Conservation (phyloP, 495 filamentous ascomycete genomes). For the Annulohypoxylon maeteangense region DNA sequence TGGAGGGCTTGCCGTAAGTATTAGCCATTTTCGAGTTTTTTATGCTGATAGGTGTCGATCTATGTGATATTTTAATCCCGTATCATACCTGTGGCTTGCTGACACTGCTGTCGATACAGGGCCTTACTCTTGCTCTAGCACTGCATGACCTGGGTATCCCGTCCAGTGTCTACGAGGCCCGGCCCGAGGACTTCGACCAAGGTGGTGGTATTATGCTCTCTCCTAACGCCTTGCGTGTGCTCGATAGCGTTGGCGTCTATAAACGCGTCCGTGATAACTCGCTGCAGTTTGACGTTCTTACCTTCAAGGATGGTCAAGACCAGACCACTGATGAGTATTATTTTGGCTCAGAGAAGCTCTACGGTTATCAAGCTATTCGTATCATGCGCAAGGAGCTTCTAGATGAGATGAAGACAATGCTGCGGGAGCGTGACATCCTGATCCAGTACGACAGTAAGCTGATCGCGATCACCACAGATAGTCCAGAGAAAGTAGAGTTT, state of each 20-base stretch:
- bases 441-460: slow-evolving; percentile 59
- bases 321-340: slow-evolving; percentile 56
- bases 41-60: neutral
- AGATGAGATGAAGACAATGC: slow-evolving; percentile 47
- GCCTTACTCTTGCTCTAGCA: slow-evolving; percentile 19
- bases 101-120: neutral
- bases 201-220: slow-evolving; percentile 65
- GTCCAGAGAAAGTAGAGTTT: slow-evolving; percentile 50
- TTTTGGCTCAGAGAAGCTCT: slow-evolving; percentile 55
- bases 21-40: neutral
- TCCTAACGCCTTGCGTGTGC: slow-evolving; percentile 61
- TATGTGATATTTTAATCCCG: neutral
- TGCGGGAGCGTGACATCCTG: slow-evolving; percentile 50
- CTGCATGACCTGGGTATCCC: slow-evolving; percentile 23
- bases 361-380: slow-evolving; percentile 59
- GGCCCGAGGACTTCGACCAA: slow-evolving; percentile 7
- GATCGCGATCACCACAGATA: slow-evolving; percentile 49
- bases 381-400: slow-evolving; percentile 62
- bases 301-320: slow-evolving; percentile 54
- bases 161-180: slow-evolving; percentile 23
- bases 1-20: neutral
- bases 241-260: slow-evolving; percentile 60
- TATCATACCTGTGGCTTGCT: neutral
- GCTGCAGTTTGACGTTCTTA: slow-evolving; percentile 53
- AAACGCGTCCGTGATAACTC: slow-evolving; percentile 43